These are phyloP conservation scores for Boletus rex-veris DNA, from an alignment of 768 basidiomycete species.

Conservation along the genomic window DNA sequence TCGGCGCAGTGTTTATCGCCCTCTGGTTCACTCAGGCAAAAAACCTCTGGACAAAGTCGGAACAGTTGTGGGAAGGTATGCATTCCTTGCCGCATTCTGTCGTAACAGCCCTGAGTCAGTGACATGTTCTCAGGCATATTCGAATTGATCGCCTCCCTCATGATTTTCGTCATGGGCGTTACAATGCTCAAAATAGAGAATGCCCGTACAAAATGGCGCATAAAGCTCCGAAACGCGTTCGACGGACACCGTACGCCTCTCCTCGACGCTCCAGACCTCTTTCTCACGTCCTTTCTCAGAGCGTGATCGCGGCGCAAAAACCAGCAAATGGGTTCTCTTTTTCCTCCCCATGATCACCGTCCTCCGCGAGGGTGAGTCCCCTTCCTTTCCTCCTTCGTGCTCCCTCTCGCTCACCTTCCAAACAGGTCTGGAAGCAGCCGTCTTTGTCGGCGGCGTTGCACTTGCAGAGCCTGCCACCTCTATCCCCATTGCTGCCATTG, in stretches of 20 bases:
- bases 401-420: not conserved
- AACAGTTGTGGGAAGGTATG: slow-evolving; percentile 89
- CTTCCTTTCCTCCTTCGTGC: not conserved
- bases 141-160: slow-evolving; percentile 63
- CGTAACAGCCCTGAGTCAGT: not conserved
- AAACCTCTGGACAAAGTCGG: slow-evolving; percentile 80
- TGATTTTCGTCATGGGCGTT: slow-evolving; percentile 92
- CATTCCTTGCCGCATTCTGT: not conserved
- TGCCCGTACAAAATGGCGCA: slow-evolving; percentile 88
- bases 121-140: slow-evolving; percentile 51
- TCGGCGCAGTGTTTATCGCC: slow-evolving; percentile 91
- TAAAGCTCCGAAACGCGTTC: slow-evolving; percentile 84
- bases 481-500: slow-evolving; percentile 88
- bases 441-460: slow-evolving; percentile 93
- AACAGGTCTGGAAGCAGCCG: slow-evolving; percentile 78
- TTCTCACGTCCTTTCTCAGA: slow-evolving; percentile 24
- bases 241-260: slow-evolving; percentile 44
- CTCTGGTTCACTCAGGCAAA: slow-evolving; percentile 92
- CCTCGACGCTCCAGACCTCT: not conserved
- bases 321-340: slow-evolving; percentile 86
- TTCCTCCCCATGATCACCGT: slow-evolving; percentile 89
- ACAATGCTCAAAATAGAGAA: slow-evolving; percentile 95
- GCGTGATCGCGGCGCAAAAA: slow-evolving; percentile 45
- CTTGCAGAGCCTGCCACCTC: slow-evolving; percentile 77
- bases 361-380: slow-evolving; percentile 71